Evolutionary conservation across 2,329 filamentous ascomycete genomes (phyloP).

Genomic region (Hysterium pulicare): DNA sequence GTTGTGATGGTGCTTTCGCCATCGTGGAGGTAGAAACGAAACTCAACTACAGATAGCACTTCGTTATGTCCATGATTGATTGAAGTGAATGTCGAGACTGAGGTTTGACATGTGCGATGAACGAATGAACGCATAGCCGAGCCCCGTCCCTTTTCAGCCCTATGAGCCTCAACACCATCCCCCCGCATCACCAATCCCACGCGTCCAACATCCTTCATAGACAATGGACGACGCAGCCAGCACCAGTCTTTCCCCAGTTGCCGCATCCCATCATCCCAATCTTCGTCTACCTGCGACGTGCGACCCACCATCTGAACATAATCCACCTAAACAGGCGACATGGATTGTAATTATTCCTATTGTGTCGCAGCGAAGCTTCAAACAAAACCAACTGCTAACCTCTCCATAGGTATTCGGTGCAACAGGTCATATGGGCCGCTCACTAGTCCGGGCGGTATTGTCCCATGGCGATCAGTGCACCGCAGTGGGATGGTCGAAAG

Average conservation of each 20-base stretch:
- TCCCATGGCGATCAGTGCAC: slow-evolving; percentile 78
- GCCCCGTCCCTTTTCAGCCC: not conserved
- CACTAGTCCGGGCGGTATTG: slow-evolving; percentile 78
- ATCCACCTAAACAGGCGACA: slow-evolving; percentile 70
- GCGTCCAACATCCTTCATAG: not conserved
- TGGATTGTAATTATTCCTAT: slow-evolving; percentile 69
- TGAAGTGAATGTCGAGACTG: no score
- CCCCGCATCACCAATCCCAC: slow-evolving; percentile 1
- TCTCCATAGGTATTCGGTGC: slow-evolving; percentile 75
- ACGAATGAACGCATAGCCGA: not conserved
- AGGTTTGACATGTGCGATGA: not conserved
- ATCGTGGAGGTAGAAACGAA: slow-evolving; percentile 5
- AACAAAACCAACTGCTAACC: slow-evolving; percentile 7
- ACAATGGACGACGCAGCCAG: slow-evolving; percentile 35
- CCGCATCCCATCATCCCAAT: slow-evolving; percentile 35
- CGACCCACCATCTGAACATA: slow-evolving; percentile 72
- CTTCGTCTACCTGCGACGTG: slow-evolving; percentile 75
- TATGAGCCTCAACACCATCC: slow-evolving; percentile 1
- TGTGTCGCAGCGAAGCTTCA: slow-evolving; percentile 1
- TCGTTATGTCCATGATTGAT: no score
- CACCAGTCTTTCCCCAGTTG: slow-evolving; percentile 35
- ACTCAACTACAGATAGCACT: no score
- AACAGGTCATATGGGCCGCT: slow-evolving; percentile 95
- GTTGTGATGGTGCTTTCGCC: not conserved
- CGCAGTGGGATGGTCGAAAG: slow-evolving; percentile 78